These are phyloP conservation scores for Kwoniella heveanensis DNA, from an alignment of 768 basidiomycete species.

Conservation along the genomic window DNA sequence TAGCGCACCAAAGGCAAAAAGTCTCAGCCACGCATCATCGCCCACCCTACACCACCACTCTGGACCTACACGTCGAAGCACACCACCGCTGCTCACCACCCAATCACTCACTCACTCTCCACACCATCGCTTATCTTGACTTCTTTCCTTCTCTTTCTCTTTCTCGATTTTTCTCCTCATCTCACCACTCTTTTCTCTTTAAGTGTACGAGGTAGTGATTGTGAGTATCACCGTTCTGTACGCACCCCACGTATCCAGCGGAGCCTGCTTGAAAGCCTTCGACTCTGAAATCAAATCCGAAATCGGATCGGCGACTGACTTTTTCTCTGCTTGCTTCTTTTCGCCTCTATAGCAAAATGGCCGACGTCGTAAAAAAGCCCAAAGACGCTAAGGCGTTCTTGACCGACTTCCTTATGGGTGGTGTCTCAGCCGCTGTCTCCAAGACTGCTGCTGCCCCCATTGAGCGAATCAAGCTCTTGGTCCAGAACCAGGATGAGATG, in stretches of 20 bases:
- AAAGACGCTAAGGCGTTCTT: slow-evolving; percentile 92
- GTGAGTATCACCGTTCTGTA: neutral
- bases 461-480: slow-evolving; percentile 97
- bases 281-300: too few relatives aligned
- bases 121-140: slow-evolving; percentile 46
- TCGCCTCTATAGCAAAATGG: slow-evolving; percentile 32
- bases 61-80: slow-evolving; percentile 1
- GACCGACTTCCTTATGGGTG: slow-evolving; percentile 59
- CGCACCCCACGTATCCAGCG: too few relatives aligned
- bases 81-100: neutral
- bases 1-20: neutral
- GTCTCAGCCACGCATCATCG: neutral
- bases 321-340: neutral
- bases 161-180: slow-evolving; percentile 47
- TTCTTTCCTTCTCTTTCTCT: slow-evolving; percentile 6
- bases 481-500: slow-evolving; percentile 99
- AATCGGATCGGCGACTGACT: slow-evolving; percentile 22
- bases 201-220: slow-evolving; percentile 16
- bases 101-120: slow-evolving; percentile 11
- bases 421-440: slow-evolving; percentile 75
- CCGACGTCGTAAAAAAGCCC: slow-evolving; percentile 62
- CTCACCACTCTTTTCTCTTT: slow-evolving; percentile 55
- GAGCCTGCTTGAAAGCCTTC: too few relatives aligned
- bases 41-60: neutral
- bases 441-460: slow-evolving; percentile 99